Conservation (phyloP, 2,329 filamentous ascomycete genomes). For the Aureobasidium pullulans region DNA sequence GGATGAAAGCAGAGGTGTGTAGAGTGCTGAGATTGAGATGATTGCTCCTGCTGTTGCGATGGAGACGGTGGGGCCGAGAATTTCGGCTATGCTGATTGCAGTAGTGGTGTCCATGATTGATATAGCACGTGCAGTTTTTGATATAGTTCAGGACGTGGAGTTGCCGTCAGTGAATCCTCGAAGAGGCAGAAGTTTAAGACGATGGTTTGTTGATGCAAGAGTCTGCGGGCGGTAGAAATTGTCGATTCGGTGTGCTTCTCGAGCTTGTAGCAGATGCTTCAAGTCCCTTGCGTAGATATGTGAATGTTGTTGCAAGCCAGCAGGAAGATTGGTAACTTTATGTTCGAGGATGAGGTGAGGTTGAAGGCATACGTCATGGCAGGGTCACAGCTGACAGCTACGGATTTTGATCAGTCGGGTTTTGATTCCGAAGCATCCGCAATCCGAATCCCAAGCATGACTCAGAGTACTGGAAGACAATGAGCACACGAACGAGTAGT, state of each 20-base stretch:
- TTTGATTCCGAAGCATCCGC: background rate
- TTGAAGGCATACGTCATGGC: background rate
- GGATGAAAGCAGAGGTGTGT: background rate
- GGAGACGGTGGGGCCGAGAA: background rate
- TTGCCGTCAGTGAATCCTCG: too few relatives aligned
- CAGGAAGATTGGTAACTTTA: background rate
- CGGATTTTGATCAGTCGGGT: background rate
- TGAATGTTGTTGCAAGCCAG: too few relatives aligned
- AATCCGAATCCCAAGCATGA: background rate
- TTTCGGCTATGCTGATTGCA: background rate
- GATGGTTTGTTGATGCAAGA: too few relatives aligned
- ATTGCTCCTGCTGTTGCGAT: background rate
- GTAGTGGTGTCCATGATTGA: background rate
- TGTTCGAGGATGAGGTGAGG: background rate
- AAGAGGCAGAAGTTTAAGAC: too few relatives aligned
- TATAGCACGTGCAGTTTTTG: too few relatives aligned
- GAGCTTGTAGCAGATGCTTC: too few relatives aligned
- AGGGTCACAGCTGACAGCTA: background rate
- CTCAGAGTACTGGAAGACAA: too few relatives aligned
- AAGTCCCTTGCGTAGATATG: too few relatives aligned
- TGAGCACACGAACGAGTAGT: too few relatives aligned
- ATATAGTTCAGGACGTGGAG: too few relatives aligned
- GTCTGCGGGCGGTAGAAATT: too few relatives aligned
- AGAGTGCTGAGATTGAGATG: background rate
- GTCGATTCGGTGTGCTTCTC: too few relatives aligned